phyloP scores from a whole-genome alignment of 495 filamentous ascomycete genomes.

The Tuber microsphaerosporum region DNA sequence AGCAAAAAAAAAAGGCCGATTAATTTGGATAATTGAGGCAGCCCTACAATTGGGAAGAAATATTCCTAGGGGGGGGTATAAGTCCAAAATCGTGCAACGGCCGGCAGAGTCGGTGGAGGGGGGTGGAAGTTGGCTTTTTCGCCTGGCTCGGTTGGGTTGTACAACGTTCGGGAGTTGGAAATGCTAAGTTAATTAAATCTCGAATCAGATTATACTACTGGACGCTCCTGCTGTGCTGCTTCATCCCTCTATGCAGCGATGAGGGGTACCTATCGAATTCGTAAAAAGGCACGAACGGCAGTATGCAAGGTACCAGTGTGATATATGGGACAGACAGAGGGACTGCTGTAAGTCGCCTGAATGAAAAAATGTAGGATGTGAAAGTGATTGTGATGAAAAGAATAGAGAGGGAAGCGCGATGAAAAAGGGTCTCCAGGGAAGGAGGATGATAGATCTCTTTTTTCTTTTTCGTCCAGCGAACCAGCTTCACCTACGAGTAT shows the following conservation, averaged over 20 bases:
- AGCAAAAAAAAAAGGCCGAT: slow-evolving; percentile 14
- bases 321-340: slow-evolving; percentile 1
- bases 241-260: slow-evolving; percentile 28
- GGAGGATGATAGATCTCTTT: neutral
- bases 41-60: slow-evolving; percentile 29
- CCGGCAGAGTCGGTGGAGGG: slow-evolving; percentile 24
- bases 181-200: slow-evolving; percentile 24
- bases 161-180: slow-evolving; percentile 35
- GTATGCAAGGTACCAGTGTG: slow-evolving; percentile 1
- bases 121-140: slow-evolving; percentile 14
- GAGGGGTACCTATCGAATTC: slow-evolving; percentile 16
- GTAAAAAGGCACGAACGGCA: slow-evolving; percentile 3
- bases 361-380: neutral
- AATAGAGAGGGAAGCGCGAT: slow-evolving; percentile 6
- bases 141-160: slow-evolving; percentile 14
- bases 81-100: slow-evolving; percentile 18
- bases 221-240: slow-evolving; percentile 13
- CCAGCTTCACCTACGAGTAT: slow-evolving; percentile 21
- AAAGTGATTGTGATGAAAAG: neutral
- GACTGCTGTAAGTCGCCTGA: neutral
- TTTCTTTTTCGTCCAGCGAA: slow-evolving; percentile 13
- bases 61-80: slow-evolving; percentile 33
- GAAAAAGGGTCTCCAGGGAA: slow-evolving; percentile 11
- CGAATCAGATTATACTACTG: slow-evolving; percentile 11
- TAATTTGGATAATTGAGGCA: slow-evolving; percentile 36